Base-by-base conservation (phyloP, 164 flowering plant species). In the Saururus chinensis region DNA sequence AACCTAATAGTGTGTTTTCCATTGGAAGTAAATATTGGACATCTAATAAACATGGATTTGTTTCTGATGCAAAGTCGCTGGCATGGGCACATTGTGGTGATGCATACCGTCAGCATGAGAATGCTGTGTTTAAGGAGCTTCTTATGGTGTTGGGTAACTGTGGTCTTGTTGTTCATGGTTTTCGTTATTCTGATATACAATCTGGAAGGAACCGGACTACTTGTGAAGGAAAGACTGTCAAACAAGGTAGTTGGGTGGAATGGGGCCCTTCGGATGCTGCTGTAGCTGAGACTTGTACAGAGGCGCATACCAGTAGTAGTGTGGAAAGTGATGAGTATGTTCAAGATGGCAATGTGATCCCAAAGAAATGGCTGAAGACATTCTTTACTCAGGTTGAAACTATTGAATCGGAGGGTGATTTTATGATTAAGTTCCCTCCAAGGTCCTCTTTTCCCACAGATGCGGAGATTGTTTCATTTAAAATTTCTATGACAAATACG, bases 61-160 rank as follows among this genome's bases (percentile, higher is more conserved):
- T 89, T 76, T 76, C 69, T 75, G 93, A 79, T 83, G 90, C 87
- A 42, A 78, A 81, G 56, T 91, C 97, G 48, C 60, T 87, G 68
- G 88, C 96, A 60, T 95, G 99, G 99, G 99, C 88, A 59, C 70
- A 71, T 52, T 80, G 78, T 70, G 96, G 78, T 62, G 93, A 89
- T 69, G 62, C 73, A 20, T 80, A 81, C 74, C 73, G 77, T 73
- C 81, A 72, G 79, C 80, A 76, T 59, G 61, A 78, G 60, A 82
- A 73, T 64, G 56, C 73, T 61, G 62, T 64, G 52, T 86, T 81
- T 68, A 79, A 72, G 49, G 99, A 95, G 60, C 69, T 91, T 69
- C 85, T 95, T 58, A 82, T 95, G 78, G 88, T 95, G 56, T 80
- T 82, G 68, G 91, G 92, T 13, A 70, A 74, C 41, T 69, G 71